Conservation (phyloP, 108 stramenopile species). For the Pseudonitzschia delicatissima region DNA sequence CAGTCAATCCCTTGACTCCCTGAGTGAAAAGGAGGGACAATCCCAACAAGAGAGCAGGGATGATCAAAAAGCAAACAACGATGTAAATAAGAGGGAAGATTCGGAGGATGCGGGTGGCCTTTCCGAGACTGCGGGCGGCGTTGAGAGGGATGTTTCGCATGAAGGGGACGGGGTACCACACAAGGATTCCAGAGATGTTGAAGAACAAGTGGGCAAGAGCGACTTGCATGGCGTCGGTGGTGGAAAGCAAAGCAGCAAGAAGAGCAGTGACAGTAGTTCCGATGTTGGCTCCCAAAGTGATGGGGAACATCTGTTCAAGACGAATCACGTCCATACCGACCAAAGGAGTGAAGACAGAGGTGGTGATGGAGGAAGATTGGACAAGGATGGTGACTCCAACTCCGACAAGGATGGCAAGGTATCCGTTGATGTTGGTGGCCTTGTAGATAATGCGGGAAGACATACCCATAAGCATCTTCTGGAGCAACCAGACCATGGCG, state of each 20-base stretch:
- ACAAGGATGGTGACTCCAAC: conserved; percentile 79
- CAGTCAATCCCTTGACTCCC: conserved; percentile 57
- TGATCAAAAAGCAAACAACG: conserved; percentile 58
- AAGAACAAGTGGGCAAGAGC: conserved; percentile 82
- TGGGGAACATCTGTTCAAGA: conserved; percentile 77
- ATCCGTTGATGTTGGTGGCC: conserved; percentile 84
- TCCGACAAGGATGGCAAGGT: conserved; percentile 77
- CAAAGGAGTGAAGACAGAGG: conserved; percentile 78
- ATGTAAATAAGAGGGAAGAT: conserved; percentile 72
- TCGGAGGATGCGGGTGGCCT: conserved; percentile 51
- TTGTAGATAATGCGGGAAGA: conserved; percentile 82
- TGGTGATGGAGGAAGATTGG: conserved; percentile 81
- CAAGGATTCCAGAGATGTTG: conserved; percentile 77
- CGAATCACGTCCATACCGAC: conserved; percentile 76
- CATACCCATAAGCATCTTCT: conserved; percentile 67
- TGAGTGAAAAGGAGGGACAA: conserved; percentile 51
- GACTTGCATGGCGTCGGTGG: conserved; percentile 59
- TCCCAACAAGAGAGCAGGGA: conserved; percentile 62
- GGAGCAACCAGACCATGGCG: conserved; percentile 76
- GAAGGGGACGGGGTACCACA: conserved; percentile 83
- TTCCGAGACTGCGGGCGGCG: conserved; percentile 60
- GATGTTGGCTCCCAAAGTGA: conserved; percentile 88
- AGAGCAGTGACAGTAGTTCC: conserved; percentile 82
- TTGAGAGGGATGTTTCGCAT: conserved; percentile 68
- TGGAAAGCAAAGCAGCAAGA: conserved; percentile 48